Conservation (phyloP, 208 protist genomes). For the Leishmania braziliensis region DNA sequence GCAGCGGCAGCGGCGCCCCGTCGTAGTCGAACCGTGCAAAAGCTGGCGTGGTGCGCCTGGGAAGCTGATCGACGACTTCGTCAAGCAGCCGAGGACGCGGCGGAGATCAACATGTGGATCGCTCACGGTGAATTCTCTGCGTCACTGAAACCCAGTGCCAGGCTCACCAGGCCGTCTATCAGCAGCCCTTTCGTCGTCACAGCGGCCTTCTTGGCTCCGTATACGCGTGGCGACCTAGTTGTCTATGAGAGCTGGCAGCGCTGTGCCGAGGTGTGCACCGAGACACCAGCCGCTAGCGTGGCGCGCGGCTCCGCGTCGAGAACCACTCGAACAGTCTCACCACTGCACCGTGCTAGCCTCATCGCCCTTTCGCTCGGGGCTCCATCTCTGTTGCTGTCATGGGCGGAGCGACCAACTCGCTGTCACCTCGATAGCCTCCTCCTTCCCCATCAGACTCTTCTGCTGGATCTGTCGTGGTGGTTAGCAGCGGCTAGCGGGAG, state of each 20-base stretch:
- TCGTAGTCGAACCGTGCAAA: slow-evolving; percentile 13
- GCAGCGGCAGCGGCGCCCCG: not conserved
- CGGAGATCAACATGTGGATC: slow-evolving; percentile 29
- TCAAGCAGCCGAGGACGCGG: slow-evolving; percentile 33
- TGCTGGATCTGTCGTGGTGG: slow-evolving; percentile 65
- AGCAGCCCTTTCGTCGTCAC: slow-evolving; percentile 21
- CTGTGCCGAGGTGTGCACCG: slow-evolving; percentile 31
- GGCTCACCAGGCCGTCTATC: not conserved
- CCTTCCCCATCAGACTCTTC: slow-evolving; percentile 58
- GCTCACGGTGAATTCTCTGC: not conserved
- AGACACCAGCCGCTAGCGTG: not conserved
- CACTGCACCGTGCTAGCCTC: slow-evolving; percentile 20
- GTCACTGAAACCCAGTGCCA: not conserved
- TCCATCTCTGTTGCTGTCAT: slow-evolving; percentile 34
- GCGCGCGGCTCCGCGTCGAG: not conserved
- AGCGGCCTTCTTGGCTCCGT: slow-evolving; percentile 35
- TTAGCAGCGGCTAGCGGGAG: slow-evolving; percentile 14
- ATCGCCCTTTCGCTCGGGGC: slow-evolving; percentile 32
- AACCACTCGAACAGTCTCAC: slow-evolving; percentile 21
- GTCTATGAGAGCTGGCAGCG: slow-evolving; percentile 46
- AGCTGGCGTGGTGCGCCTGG: slow-evolving; percentile 29
- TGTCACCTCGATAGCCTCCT: slow-evolving; percentile 36
- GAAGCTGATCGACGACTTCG: slow-evolving; percentile 33
- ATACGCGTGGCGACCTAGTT: slow-evolving; percentile 33
- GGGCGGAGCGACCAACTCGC: slow-evolving; percentile 14